Conservation (phyloP, 2,329 filamentous ascomycete genomes). For the Cladophialophora psammophila region DNA sequence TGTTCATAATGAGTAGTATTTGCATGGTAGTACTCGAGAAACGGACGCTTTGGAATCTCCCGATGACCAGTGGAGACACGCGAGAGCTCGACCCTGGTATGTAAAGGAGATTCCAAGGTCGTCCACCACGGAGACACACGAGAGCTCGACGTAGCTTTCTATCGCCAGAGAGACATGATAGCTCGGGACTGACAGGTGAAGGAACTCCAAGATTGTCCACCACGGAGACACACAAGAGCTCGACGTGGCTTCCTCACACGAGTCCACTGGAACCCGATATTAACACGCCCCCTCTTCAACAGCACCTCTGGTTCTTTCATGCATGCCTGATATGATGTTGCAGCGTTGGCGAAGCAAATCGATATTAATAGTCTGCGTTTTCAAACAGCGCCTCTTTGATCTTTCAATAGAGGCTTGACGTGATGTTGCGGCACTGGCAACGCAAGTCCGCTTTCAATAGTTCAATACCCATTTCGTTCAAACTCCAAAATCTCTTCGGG, state of each 20-base stretch:
- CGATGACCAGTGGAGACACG: not conserved
- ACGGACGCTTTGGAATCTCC: not conserved
- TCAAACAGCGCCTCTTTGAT: not conserved
- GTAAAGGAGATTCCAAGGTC: not conserved
- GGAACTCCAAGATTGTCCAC: not conserved
- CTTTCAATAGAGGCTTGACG: not conserved
- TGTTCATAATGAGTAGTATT: not conserved
- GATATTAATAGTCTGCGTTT: not conserved
- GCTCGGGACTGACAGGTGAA: not conserved
- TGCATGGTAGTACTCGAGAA: not conserved
- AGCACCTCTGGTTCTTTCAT: not conserved
- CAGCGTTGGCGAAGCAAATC: not conserved
- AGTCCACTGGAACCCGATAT: not conserved
- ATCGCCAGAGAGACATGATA: not conserved
- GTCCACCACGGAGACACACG: not conserved
- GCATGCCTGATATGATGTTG: not conserved
- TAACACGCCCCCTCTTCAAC: not conserved
- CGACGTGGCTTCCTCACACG: not conserved
- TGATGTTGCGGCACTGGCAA: not conserved
- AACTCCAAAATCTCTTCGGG: constrained; percentile 27
- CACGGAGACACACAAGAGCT: constrained; percentile 5
- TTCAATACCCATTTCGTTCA: constrained; percentile 10
- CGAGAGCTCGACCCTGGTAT: not conserved
- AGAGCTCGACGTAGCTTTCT: not conserved
- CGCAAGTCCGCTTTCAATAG: not conserved